These are phyloP conservation scores for Bipolaris sorokiniana DNA, from an alignment of 2,329 filamentous ascomycete genomes.

Conservation along the genomic window DNA sequence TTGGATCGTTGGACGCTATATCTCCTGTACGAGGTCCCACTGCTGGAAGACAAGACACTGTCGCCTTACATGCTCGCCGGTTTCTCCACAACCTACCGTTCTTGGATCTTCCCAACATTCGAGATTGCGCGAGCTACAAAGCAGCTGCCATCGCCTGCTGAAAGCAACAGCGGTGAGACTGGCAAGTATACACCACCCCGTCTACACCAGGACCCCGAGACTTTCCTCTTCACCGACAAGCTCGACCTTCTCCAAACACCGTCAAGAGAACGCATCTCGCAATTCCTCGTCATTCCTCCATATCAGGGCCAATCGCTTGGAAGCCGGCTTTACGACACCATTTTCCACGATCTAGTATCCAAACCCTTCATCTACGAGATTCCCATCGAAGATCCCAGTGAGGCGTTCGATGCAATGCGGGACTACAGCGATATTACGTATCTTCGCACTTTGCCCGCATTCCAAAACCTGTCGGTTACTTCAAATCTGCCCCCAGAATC, in stretches of 20 bases:
- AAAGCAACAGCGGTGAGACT: conserved; percentile 45
- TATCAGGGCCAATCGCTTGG: conserved; percentile 85
- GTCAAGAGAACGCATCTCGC: conserved; percentile 83
- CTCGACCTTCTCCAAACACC: conserved; percentile 66
- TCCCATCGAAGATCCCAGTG: conserved; percentile 92
- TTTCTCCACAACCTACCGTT: conserved; percentile 88
- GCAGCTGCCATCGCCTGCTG: conserved; percentile 40
- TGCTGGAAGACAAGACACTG: conserved; percentile 31
- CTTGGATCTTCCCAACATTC: conserved; percentile 67
- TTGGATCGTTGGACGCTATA: conserved; percentile 90
- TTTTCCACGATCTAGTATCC: conserved; percentile 73
- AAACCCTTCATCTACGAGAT: conserved; percentile 77
- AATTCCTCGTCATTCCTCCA: conserved; percentile 88
- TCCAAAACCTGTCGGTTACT: conserved; percentile 60
- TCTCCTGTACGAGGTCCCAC: conserved; percentile 62
- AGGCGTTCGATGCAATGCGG: conserved; percentile 79
- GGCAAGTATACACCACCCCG: conserved; percentile 45
- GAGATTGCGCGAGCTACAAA: conserved; percentile 49
- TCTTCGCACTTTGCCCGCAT: conserved; percentile 65
- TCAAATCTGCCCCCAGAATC: conserved; percentile 58
- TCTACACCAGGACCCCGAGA: conserved; percentile 38
- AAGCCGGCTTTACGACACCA: conserved; percentile 77
- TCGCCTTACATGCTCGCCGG: conserved; percentile 77
- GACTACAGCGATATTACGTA: conserved; percentile 75
- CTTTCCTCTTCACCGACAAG: conserved; percentile 37